Evolutionary conservation across 2,329 filamentous ascomycete species (phyloP), one percentile per base, ranked within the genome.

Genomic region (Diaporthe caulivora): DNA sequence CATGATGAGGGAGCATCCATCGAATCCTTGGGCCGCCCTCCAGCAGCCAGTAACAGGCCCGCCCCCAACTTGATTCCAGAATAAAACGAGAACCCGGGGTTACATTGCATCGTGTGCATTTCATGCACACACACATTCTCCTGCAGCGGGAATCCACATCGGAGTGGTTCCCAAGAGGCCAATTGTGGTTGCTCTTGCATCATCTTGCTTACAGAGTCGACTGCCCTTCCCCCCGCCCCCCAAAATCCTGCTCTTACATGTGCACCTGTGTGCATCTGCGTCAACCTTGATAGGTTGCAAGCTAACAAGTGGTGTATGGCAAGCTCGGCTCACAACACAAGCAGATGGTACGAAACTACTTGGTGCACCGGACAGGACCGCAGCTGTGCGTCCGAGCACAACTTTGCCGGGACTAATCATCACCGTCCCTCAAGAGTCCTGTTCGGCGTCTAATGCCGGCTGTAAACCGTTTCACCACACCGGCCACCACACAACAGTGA

Each of bases 1-100:
- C 72, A 73, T 71, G 31, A 55, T 51, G 64, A 55, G 44, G 70
- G n/a, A 55, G 68, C 72, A 60, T 29, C 68, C 54, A 26, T 54
- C 51, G 53, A 34, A 47, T 53, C 29, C 42, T 51, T 68, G 53
- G 60, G 29, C 34, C 60, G 60, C 26, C 42, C 8, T 42, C 2
- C 17, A 34, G 34, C 29, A 65, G 26, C 47, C 72, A 60, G 44
- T 74, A 51, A 67, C 44, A 34, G 44, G 29, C 69, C 24, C 26
- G 40, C 13, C 51, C 54, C 60, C 60, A 21, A 37, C 9, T 47
- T 58, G 57, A 31, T 71, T 51, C 60, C 72, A 53, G 37, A 68
- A 60, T 18, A 55, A 49, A 31, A 60, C 44, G 37, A 44, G 44
- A 58, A 72, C 42, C 51, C 60, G 55, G 58, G 44, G 69, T 74